phyloP scores from a whole-genome alignment of 2,329 filamentous ascomycete species.

The Septoria linicola region DNA sequence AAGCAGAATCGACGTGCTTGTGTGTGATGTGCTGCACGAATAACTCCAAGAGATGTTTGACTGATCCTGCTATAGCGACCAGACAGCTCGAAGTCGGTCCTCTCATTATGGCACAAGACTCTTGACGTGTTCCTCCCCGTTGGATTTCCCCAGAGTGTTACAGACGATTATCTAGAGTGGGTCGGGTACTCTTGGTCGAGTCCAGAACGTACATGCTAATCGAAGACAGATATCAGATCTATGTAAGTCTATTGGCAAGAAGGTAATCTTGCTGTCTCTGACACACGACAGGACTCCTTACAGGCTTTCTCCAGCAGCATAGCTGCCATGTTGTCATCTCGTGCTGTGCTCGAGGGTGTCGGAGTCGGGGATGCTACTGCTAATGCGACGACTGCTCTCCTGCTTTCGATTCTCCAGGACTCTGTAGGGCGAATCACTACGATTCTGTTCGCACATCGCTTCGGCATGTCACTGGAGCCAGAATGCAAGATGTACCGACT shows the following conservation, averaged over 20 bases:
- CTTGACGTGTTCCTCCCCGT: slow-evolving; percentile 79
- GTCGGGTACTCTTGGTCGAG: slow-evolving; percentile 45
- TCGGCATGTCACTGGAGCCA: slow-evolving; percentile 79
- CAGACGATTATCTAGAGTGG: slow-evolving; percentile 76
- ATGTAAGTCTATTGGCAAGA: slow-evolving; percentile 48
- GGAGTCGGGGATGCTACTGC: slow-evolving; percentile 79
- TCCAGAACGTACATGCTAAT: background rate
- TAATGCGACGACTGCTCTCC: slow-evolving; percentile 74
- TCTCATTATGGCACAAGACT: slow-evolving; percentile 40
- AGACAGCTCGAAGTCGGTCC: slow-evolving; percentile 22
- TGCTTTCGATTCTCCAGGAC: slow-evolving; percentile 81
- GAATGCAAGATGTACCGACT: slow-evolving; percentile 90
- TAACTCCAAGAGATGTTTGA: too few species aligned
- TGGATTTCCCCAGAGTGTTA: slow-evolving; percentile 86
- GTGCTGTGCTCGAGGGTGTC: slow-evolving; percentile 75
- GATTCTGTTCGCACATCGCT: slow-evolving; percentile 78
- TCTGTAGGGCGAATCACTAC: slow-evolving; percentile 78
- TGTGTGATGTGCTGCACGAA: slow-evolving; percentile 26
- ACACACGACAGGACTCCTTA: slow-evolving; percentile 63
- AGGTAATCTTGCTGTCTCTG: background rate
- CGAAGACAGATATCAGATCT: slow-evolving; percentile 62
- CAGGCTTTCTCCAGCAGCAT: slow-evolving; percentile 85
- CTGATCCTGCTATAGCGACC: slow-evolving; percentile 20
- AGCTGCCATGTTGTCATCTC: slow-evolving; percentile 72
- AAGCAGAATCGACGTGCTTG: slow-evolving; percentile 50